phyloP scores from a whole-genome alignment of 2,329 filamentous ascomycete species.

The Exophiala dermatitidis region DNA sequence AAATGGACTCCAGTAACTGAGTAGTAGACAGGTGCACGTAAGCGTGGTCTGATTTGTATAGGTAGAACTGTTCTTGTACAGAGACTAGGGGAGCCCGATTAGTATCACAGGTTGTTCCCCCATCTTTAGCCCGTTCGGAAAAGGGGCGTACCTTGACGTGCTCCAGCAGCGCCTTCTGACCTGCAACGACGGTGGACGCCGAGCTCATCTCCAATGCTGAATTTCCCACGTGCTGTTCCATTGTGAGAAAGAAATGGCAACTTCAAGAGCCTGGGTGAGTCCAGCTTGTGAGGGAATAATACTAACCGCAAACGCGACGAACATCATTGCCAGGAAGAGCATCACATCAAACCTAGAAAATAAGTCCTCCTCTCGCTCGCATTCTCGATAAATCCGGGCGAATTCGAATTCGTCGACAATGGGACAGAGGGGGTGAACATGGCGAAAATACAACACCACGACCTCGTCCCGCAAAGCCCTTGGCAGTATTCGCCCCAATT shows the following conservation, averaged over 20 bases:
- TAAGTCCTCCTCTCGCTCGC: neutral
- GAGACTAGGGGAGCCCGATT: neutral
- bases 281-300: too few species aligned
- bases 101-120: too few species aligned
- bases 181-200: too few species aligned
- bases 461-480: constrained; percentile 2
- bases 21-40: neutral
- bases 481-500: constrained; percentile 2
- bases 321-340: neutral
- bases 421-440: neutral
- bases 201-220: too few species aligned
- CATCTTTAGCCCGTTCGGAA: neutral
- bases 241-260: too few species aligned
- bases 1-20: neutral
- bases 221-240: too few species aligned
- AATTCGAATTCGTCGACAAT: neutral
- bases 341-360: neutral
- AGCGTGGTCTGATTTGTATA: neutral
- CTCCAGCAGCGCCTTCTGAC: neutral
- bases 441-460: neutral
- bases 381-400: neutral
- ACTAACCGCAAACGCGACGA: neutral
- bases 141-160: neutral
- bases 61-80: neutral
- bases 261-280: too few species aligned